Conservation (phyloP, 257 asterid species). For the Nicotiana sylvestris region DNA sequence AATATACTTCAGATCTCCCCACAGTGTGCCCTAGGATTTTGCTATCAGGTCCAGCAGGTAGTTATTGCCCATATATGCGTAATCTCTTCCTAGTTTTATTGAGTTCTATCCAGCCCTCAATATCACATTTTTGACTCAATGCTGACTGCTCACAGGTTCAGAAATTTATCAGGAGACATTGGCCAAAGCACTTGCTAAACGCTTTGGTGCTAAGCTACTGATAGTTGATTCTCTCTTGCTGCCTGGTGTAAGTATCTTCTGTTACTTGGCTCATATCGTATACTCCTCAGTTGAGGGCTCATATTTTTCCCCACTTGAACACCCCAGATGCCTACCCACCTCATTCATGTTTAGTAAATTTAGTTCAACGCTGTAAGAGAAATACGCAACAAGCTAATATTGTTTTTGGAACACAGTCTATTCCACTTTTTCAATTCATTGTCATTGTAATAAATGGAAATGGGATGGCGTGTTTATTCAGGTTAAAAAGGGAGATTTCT, state of each 20-base stretch:
- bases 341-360: not conserved
- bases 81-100: not conserved
- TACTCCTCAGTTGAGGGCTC: not conserved
- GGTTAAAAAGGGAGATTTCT: not conserved
- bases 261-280: not conserved
- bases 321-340: not conserved
- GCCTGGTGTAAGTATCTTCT: slow-evolving; percentile 59
- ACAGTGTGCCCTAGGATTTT: slow-evolving; percentile 73
- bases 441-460: not conserved
- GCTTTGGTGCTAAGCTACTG: slow-evolving; percentile 58
- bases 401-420: not conserved
- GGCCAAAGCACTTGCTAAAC: slow-evolving; percentile 69
- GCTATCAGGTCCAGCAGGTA: slow-evolving; percentile 89
- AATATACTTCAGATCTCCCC: slow-evolving; percentile 61
- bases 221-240: slow-evolving; percentile 60
- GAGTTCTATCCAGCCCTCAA: not conserved
- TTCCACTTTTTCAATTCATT: not conserved
- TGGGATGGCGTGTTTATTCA: not conserved
- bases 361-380: not conserved
- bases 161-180: slow-evolving; percentile 86
- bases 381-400: not conserved
- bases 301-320: not conserved
- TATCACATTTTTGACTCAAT: not conserved
- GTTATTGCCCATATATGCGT: not conserved
- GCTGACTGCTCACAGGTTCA: slow-evolving; percentile 46